Percentiles rank a stretch among this genome's conserved stretches.
These are phyloP conservation scores for Dactylis glomerata DNA, from an alignment of 176 grass and related monocot species.

Conservation along the genomic window DNA sequence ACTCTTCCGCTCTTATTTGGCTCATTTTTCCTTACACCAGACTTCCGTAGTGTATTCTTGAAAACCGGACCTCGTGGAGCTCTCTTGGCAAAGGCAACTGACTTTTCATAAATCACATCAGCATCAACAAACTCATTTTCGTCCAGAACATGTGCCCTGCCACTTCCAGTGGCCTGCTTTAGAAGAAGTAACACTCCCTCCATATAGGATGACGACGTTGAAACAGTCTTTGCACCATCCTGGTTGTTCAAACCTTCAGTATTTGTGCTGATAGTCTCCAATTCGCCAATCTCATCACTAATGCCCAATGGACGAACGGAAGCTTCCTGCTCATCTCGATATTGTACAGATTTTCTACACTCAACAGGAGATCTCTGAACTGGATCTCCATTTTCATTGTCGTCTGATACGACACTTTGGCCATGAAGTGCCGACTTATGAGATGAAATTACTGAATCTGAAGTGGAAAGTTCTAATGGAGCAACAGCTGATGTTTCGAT, in stretches of 20 bases:
- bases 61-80: conserved; percentile 43
- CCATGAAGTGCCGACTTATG: background rate
- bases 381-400: conserved; percentile 19
- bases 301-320: background rate
- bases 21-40: background rate
- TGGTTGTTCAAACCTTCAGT: conserved; percentile 18
- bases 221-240: conserved; percentile 10
- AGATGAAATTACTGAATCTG: conserved; percentile 24
- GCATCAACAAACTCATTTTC: conserved; percentile 52
- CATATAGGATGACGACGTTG: conserved; percentile 33
- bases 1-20: conserved; percentile 25
- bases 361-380: conserved; percentile 1
- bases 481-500: background rate
- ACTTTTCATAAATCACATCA: conserved; percentile 59
- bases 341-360: conserved; percentile 23
- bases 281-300: conserved; percentile 11
- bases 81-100: conserved; percentile 61
- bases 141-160: conserved; percentile 54
- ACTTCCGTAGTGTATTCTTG: conserved; percentile 35
- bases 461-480: conserved; percentile 26
- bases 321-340: conserved; percentile 30
- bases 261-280: conserved; percentile 4
- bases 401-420: conserved; percentile 16
- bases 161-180: conserved; percentile 57
- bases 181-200: conserved; percentile 67